phyloP scores from a whole-genome alignment of 2,329 filamentous ascomycete species.

The Phialophora expanda region DNA sequence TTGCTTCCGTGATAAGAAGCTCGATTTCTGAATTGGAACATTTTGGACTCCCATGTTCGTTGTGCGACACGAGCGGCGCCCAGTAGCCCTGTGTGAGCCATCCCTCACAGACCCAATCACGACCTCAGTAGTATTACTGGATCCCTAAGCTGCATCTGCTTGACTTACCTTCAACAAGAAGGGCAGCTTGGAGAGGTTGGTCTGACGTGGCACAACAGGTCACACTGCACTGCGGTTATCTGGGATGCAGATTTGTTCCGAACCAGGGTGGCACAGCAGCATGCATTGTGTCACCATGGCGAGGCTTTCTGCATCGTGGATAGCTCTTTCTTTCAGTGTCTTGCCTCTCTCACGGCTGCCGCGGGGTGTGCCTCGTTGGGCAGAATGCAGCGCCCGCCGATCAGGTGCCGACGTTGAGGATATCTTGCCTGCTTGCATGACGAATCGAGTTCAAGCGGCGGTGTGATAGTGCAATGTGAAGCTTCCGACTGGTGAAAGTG shows the following conservation, averaged over 20 bases:
- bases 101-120: background rate
- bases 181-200: background rate
- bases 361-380: background rate
- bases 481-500: background rate
- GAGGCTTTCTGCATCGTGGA: background rate
- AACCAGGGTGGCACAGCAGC: background rate
- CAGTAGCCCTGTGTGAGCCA: background rate
- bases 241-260: background rate
- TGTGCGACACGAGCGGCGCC: background rate
- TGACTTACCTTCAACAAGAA: background rate
- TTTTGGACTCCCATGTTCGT: background rate
- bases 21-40: background rate
- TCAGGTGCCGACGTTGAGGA: constrained; percentile 3
- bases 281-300: constrained; percentile 4
- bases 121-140: background rate
- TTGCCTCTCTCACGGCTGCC: background rate
- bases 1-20: background rate
- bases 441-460: background rate
- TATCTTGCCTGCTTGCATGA: background rate
- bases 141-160: background rate
- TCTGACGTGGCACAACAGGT: background rate
- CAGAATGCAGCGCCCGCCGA: constrained; percentile 10
- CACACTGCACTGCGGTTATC: background rate
- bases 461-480: background rate
- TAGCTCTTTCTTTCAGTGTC: background rate